These are phyloP conservation scores for Vaccinium myrtillus DNA, from an alignment of 148 eudicot genomes.

Conservation along the genomic window DNA sequence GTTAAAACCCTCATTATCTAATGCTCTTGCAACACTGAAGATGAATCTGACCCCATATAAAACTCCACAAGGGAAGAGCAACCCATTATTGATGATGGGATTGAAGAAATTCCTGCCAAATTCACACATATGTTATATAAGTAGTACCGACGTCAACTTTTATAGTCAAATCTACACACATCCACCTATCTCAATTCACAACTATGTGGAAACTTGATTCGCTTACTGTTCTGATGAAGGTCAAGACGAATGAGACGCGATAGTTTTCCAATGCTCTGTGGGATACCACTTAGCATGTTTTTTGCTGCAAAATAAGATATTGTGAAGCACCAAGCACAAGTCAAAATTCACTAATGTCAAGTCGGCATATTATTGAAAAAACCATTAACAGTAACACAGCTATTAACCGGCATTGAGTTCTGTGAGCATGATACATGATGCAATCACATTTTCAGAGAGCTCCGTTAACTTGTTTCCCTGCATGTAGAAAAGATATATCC, in stretches of 20 bases:
- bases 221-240: constrained; percentile 91
- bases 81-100: constrained; percentile 81
- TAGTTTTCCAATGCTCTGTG: constrained; percentile 82
- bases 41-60: constrained; percentile 68
- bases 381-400: constrained; percentile 11
- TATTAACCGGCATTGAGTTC: constrained; percentile 84
- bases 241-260: constrained; percentile 83
- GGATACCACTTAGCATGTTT: constrained; percentile 67
- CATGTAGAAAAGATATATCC: constrained; percentile 4
- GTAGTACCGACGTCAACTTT: constrained; percentile 1
- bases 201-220: constrained; percentile 15
- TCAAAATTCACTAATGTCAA: background rate
- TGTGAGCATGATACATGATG: constrained; percentile 76
- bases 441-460: constrained; percentile 56
- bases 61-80: constrained; percentile 87
- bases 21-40: constrained; percentile 1
- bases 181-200: background rate
- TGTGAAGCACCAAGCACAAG: background rate
- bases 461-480: constrained; percentile 88
- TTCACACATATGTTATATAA: constrained; percentile 14
- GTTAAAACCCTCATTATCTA: constrained; percentile 9
- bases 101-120: constrained; percentile 80
- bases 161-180: background rate
- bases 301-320: constrained; percentile 45
- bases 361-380: constrained; percentile 7